A percentile compares a stretch with the other conserved stretches of the same genome.
These are phyloP conservation scores for Fusarium anthophilum DNA, from an alignment of 2,329 filamentous ascomycete genomes.

Conservation along the genomic window DNA sequence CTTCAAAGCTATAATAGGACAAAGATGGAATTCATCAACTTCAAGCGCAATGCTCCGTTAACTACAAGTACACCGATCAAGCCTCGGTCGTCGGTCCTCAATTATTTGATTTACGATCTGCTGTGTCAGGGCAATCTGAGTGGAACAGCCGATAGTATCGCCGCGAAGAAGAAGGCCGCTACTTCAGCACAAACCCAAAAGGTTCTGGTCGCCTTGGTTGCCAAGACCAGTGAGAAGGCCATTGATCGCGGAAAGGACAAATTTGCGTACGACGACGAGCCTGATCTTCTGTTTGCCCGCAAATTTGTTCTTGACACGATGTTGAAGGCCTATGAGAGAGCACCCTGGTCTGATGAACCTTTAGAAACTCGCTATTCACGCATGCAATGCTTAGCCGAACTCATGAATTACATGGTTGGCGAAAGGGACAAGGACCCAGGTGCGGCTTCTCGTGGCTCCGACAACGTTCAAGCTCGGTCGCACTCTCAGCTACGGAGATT, in stretches of 20 bases:
- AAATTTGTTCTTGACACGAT: slow-evolving; percentile 95
- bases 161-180: slow-evolving; percentile 83
- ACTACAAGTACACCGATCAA: slow-evolving; percentile 90
- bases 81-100: slow-evolving; percentile 89
- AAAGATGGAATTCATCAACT: slow-evolving; percentile 99
- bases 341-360: slow-evolving; percentile 78
- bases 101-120: slow-evolving; percentile 89
- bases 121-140: slow-evolving; percentile 68
- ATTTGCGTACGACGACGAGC: slow-evolving; percentile 78
- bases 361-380: slow-evolving; percentile 88
- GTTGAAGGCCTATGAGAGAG: slow-evolving; percentile 90
- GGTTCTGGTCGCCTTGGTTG: slow-evolving; percentile 85
- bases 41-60: slow-evolving; percentile 89
- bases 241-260: slow-evolving; percentile 65
- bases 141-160: slow-evolving; percentile 77
- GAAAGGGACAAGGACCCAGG: slow-evolving; percentile 74
- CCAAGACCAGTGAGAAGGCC: slow-evolving; percentile 83
- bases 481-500: slow-evolving; percentile 88
- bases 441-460: slow-evolving; percentile 51
- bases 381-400: slow-evolving; percentile 85
- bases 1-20: slow-evolving; percentile 91
- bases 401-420: slow-evolving; percentile 92
- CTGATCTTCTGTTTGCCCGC: slow-evolving; percentile 89
- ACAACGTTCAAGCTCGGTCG: slow-evolving; percentile 61
- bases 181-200: slow-evolving; percentile 88